These are phyloP conservation scores for Mycena amicta DNA, from an alignment of 768 basidiomycete species.

Conservation along the genomic window DNA sequence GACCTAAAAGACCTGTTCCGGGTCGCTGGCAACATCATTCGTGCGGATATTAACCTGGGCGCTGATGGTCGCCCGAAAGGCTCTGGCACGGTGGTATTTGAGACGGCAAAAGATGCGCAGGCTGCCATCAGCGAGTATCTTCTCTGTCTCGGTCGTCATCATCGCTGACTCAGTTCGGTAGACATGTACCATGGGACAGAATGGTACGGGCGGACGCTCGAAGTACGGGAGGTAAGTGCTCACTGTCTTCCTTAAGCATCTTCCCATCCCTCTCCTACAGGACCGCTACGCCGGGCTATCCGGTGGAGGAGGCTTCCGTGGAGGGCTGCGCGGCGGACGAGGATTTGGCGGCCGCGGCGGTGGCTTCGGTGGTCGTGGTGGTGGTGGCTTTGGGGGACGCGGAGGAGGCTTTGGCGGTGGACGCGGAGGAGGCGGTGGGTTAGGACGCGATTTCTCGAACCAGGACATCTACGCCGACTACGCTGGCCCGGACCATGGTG, in stretches of 20 bases:
- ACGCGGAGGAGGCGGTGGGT: constrained; percentile 45
- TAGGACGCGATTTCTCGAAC: constrained; percentile 79
- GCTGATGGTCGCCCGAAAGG: constrained; percentile 93
- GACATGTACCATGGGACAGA: constrained; percentile 97
- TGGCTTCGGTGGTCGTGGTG: constrained; percentile 46
- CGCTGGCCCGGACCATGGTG: constrained; percentile 79
- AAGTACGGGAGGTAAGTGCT: constrained; percentile 83
- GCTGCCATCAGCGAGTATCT: constrained; percentile 81
- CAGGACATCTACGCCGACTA: constrained; percentile 93
- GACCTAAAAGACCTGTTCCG: constrained; percentile 98
- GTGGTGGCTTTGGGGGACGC: constrained; percentile 37
- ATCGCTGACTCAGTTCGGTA: constrained; percentile 34
- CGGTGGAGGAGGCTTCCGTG: constrained; percentile 60
- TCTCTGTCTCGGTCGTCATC: background rate
- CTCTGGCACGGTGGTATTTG: constrained; percentile 96
- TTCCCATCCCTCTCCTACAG: constrained; percentile 34
- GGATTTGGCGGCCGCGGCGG: constrained; percentile 51
- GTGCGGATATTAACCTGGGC: constrained; percentile 94
- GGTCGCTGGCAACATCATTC: constrained; percentile 90
- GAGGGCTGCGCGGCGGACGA: constrained; percentile 59
- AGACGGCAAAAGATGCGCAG: constrained; percentile 85
- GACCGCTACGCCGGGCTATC: constrained; percentile 89
- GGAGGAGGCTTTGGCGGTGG: constrained; percentile 48
- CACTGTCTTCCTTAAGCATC: no score
- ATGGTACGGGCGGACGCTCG: constrained; percentile 93